Conservation (phyloP, 2,329 filamentous ascomycete genomes). For the Exophiala sp. region DNA sequence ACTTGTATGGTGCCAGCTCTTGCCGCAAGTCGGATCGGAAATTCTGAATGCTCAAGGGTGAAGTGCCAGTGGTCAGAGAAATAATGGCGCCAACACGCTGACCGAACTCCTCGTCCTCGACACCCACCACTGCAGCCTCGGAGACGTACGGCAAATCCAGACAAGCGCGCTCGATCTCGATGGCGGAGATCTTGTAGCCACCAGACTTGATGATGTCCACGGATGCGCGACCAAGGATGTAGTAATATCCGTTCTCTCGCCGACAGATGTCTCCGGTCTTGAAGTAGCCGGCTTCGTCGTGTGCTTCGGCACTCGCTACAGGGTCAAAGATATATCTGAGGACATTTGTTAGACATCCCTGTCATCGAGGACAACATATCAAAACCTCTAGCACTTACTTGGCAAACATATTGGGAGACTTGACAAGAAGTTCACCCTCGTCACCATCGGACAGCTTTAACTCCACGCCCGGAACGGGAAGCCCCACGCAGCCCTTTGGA, state of each 20-base stretch:
- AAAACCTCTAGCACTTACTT: too few species aligned
- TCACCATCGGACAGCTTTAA: constrained; percentile 40
- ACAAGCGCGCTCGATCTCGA: constrained; percentile 48
- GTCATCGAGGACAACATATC: constrained; percentile 29
- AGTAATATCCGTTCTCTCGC: too few species aligned
- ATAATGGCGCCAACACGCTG: constrained; percentile 45
- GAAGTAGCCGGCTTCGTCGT: constrained; percentile 30
- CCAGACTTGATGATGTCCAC: constrained; percentile 50
- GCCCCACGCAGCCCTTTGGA: constrained; percentile 29
- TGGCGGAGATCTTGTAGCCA: constrained; percentile 48
- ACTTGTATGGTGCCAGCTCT: constrained; percentile 44
- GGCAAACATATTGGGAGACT: constrained; percentile 37
- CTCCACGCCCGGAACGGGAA: constrained; percentile 36
- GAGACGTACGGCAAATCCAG: constrained; percentile 42
- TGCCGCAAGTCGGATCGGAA: constrained; percentile 41
- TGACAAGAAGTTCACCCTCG: constrained; percentile 46
- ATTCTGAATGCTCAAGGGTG: constrained; percentile 13
- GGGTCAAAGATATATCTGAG: constrained; percentile 32
- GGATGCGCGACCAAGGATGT: constrained; percentile 44
- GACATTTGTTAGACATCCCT: constrained; percentile 29
- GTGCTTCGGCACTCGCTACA: constrained; percentile 24
- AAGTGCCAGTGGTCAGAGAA: constrained; percentile 4
- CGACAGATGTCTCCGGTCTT: constrained; percentile 36
- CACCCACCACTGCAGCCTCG: constrained; percentile 48
- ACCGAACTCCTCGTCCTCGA: constrained; percentile 46